These are phyloP conservation scores for Paragyromitra xinjiangensis DNA, from an alignment of 495 filamentous ascomycete species.

Conservation along the genomic window DNA sequence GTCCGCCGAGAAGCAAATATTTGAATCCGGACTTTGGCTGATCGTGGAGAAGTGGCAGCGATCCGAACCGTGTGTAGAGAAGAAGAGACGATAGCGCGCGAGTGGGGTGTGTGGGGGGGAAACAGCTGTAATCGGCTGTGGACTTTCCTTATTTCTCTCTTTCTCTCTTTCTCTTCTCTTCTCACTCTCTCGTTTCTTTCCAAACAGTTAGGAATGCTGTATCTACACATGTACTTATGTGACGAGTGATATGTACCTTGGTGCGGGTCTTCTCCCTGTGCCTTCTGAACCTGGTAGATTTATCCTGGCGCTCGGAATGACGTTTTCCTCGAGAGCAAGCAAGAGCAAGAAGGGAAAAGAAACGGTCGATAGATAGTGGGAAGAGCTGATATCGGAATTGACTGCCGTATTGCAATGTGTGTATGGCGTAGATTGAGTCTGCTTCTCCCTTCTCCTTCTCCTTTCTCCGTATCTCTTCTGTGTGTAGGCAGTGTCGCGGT, in stretches of 20 bases:
- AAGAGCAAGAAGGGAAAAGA: slow-evolving; percentile 1
- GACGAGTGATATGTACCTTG: slow-evolving; percentile 40
- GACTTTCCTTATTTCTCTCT: slow-evolving; percentile 26
- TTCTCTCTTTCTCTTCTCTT: slow-evolving; percentile 8
- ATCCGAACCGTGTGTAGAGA: slow-evolving; percentile 26
- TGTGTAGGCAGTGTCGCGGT: neutral
- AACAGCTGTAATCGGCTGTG: neutral
- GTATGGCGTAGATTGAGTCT: slow-evolving; percentile 20
- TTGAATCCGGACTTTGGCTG: slow-evolving; percentile 40
- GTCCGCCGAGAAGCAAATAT: slow-evolving; percentile 37
- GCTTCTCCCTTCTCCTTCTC: neutral
- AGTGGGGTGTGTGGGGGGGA: slow-evolving; percentile 30
- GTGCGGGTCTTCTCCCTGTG: neutral
- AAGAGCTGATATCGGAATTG: slow-evolving; percentile 33
- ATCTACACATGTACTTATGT: slow-evolving; percentile 29
- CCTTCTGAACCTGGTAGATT: slow-evolving; percentile 23
- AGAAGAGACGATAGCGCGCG: slow-evolving; percentile 34
- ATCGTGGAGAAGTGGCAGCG: slow-evolving; percentile 46
- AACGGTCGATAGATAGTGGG: slow-evolving; percentile 16
- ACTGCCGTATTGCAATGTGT: slow-evolving; percentile 23
- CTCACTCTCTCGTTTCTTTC: neutral
- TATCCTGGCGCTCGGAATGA: slow-evolving; percentile 45
- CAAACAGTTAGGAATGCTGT: slow-evolving; percentile 24
- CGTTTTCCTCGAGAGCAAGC: slow-evolving; percentile 28
- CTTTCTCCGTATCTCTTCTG: slow-evolving; percentile 16